Conservation (phyloP, 225 moss, liverwort and hornwort species). For the Climacium dendroides region DNA sequence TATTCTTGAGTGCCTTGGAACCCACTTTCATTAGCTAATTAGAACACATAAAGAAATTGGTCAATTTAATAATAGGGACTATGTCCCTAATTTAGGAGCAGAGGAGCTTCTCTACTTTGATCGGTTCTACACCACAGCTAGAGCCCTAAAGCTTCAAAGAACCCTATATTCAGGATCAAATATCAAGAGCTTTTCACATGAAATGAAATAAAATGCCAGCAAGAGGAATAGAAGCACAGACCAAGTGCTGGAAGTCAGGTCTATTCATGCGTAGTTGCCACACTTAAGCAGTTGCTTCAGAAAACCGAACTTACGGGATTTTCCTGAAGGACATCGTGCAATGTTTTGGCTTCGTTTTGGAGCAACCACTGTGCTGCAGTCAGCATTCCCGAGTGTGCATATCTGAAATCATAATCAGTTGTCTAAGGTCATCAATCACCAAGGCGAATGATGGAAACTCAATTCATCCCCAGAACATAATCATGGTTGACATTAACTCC, state of each 20-base stretch:
- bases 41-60: not conserved
- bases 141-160: not conserved
- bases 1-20: not conserved
- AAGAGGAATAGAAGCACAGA: not conserved
- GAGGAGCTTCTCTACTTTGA: not conserved
- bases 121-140: not conserved
- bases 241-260: not conserved
- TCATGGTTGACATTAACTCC: not conserved
- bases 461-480: not conserved
- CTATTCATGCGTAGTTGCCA: not conserved
- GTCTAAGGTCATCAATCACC: not conserved
- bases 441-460: not conserved
- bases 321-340: constrained; percentile 30
- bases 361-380: constrained; percentile 62
- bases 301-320: constrained; percentile 16
- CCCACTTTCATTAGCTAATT: not conserved
- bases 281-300: not conserved
- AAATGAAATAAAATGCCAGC: not conserved
- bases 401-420: constrained; percentile 12
- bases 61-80: not conserved
- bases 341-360: constrained; percentile 19
- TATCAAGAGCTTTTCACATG: not conserved
- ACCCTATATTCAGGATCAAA: not conserved
- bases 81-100: not conserved
- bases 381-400: constrained; percentile 80